phyloP scores from a whole-genome alignment of 352 stramenopile genomes.

The Thalassiosira ordinaria region DNA sequence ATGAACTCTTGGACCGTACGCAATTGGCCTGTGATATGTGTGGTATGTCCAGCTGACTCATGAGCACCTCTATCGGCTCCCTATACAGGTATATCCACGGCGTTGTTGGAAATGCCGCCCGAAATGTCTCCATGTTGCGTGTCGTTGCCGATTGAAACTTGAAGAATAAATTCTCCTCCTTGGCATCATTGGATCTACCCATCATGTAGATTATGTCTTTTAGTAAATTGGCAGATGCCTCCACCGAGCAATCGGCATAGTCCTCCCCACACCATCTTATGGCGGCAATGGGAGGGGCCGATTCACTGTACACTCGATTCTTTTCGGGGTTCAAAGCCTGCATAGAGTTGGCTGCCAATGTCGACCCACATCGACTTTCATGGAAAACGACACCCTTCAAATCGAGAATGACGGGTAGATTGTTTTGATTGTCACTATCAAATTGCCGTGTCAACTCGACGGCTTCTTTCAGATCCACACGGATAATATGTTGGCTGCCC shows the following conservation, averaged over 20 bases:
- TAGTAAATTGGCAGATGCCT: conserved; percentile 66
- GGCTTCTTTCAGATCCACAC: conserved; percentile 63
- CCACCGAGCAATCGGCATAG: conserved; percentile 49
- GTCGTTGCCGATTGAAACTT: conserved; percentile 85
- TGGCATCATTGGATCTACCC: conserved; percentile 73
- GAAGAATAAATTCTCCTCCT: conserved; percentile 81
- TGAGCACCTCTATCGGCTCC: conserved; percentile 88
- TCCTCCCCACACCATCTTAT: conserved; percentile 61
- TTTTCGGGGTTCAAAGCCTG: conserved; percentile 64
- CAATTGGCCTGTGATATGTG: conserved; percentile 56
- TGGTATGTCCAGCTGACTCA: conserved; percentile 70
- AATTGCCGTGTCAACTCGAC: conserved; percentile 59
- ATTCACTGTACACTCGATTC: conserved; percentile 75
- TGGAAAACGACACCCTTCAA: conserved; percentile 88
- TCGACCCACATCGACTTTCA: conserved; percentile 88
- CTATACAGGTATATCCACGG: conserved; percentile 89
- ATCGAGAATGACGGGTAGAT: conserved; percentile 47
- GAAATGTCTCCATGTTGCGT: conserved; percentile 81
- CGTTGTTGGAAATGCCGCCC: conserved; percentile 71
- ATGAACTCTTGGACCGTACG: conserved; percentile 55
- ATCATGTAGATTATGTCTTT: conserved; percentile 87
- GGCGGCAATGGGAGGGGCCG: conserved; percentile 49
- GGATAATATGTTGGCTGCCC: conserved; percentile 30
- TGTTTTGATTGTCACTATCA: conserved; percentile 47
- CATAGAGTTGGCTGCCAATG: conserved; percentile 88